Conservation (phyloP, 2,329 filamentous ascomycete genomes). For the Aspergillus niger region DNA sequence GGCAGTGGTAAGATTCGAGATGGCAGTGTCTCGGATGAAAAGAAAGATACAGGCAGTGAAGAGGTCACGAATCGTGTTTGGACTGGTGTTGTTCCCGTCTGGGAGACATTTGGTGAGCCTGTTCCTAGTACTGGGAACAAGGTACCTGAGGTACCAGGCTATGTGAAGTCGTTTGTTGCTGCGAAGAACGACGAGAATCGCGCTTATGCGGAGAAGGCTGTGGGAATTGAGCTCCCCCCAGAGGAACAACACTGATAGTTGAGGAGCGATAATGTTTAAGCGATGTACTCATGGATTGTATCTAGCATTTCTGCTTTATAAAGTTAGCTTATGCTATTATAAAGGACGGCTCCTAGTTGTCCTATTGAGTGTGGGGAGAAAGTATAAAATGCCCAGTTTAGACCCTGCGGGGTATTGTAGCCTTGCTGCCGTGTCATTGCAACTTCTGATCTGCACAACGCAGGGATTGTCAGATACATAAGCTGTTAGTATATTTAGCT, state of each 20-base stretch:
- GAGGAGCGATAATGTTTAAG: too few species aligned
- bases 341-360: too few species aligned
- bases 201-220: conserved; percentile 44
- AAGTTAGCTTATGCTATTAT: too few species aligned
- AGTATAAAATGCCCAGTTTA: not conserved
- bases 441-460: not conserved
- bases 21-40: conserved; percentile 65
- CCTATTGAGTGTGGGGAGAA: too few species aligned
- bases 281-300: too few species aligned
- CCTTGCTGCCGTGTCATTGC: not conserved
- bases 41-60: conserved; percentile 52
- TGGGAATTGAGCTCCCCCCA: conserved; percentile 28
- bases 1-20: conserved; percentile 75
- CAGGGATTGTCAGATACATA: not conserved
- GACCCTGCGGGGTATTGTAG: not conserved
- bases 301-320: too few species aligned
- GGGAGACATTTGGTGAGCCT: conserved; percentile 64
- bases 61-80: conserved; percentile 56
- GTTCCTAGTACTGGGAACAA: conserved; percentile 62
- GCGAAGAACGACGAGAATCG: conserved; percentile 49
- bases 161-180: conserved; percentile 59
- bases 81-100: conserved; percentile 67
- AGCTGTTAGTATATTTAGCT: not conserved
- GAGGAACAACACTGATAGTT: conserved; percentile 34
- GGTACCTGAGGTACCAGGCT: conserved; percentile 60